Conservation (phyloP, 2,329 filamentous ascomycete species). For the Stemphylium beticola region DNA sequence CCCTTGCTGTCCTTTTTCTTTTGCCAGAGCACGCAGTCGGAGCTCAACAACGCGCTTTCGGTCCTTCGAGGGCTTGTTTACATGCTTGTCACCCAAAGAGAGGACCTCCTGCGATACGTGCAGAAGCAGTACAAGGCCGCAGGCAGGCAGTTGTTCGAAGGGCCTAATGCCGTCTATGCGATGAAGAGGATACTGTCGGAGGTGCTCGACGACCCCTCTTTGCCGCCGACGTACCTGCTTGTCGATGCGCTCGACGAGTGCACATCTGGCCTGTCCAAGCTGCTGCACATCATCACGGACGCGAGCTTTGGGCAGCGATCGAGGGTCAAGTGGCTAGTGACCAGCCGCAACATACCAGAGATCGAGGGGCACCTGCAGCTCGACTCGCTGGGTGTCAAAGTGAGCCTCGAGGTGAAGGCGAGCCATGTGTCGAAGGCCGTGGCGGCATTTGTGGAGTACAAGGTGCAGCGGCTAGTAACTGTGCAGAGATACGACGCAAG, state of each 20-base stretch:
- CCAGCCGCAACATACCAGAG: constrained; percentile 51
- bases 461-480: constrained; percentile 29
- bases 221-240: constrained; percentile 8
- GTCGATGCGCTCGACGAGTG: constrained; percentile 20
- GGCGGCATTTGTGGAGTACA: constrained; percentile 35
- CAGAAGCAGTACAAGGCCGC: constrained; percentile 43
- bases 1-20: not conserved
- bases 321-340: constrained; percentile 27
- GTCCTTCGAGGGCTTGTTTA: constrained; percentile 55
- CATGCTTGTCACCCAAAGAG: too few relatives aligned
- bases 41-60: constrained; percentile 48
- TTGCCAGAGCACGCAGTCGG: constrained; percentile 47
- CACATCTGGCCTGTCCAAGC: constrained; percentile 1
- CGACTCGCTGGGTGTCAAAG: constrained; percentile 18
- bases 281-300: constrained; percentile 10
- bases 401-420: constrained; percentile 46
- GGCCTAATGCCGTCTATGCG: constrained; percentile 46
- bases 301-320: not conserved
- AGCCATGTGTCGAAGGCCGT: constrained; percentile 45
- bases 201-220: constrained; percentile 49
- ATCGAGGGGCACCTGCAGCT: constrained; percentile 45
- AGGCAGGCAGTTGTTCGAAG: constrained; percentile 51
- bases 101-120: too few relatives aligned
- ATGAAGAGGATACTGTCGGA: constrained; percentile 48
- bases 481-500: not conserved